Conservation (phyloP, 129 eudicot species). For the Ambrosia artemisiifolia region DNA sequence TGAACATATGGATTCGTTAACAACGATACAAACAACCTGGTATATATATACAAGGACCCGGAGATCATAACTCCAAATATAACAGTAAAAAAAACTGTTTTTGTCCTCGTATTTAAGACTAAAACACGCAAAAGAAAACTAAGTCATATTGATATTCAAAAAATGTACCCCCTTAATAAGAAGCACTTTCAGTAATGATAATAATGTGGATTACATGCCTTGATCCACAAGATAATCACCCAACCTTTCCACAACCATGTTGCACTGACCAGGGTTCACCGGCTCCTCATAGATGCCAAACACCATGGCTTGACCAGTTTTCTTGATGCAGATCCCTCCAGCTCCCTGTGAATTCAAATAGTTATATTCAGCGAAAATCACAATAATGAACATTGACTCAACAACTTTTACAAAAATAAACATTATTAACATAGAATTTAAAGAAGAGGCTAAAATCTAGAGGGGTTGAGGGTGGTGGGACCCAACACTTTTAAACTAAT, state of each 20-base stretch:
- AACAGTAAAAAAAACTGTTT: conserved; percentile 1
- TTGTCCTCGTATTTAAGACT: conserved; percentile 22
- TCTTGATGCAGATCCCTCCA: conserved; percentile 73
- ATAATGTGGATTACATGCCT: conserved; percentile 38
- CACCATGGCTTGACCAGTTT: conserved; percentile 65
- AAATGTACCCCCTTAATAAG: not conserved
- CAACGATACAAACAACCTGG: conserved; percentile 11
- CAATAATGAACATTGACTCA: no score
- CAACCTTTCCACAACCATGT: conserved; percentile 88
- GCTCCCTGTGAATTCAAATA: conserved; percentile 48
- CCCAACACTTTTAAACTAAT: no score
- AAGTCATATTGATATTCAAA: not conserved
- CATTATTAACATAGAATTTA: no score
- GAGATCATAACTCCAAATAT: conserved; percentile 26
- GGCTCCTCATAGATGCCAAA: conserved; percentile 77
- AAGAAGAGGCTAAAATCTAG: no score
- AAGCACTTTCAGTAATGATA: conserved; percentile 14
- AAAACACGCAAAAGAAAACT: conserved; percentile 6
- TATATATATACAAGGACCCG: conserved; percentile 3
- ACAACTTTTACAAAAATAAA: no score
- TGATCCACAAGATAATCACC: conserved; percentile 80
- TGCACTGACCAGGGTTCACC: conserved; percentile 81
- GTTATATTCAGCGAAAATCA: no score
- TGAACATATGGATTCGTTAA: conserved; percentile 22
- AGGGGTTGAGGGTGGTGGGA: no score